Conservation (phyloP, 148 eudicot genomes). For the Gaultheria prostrata region DNA sequence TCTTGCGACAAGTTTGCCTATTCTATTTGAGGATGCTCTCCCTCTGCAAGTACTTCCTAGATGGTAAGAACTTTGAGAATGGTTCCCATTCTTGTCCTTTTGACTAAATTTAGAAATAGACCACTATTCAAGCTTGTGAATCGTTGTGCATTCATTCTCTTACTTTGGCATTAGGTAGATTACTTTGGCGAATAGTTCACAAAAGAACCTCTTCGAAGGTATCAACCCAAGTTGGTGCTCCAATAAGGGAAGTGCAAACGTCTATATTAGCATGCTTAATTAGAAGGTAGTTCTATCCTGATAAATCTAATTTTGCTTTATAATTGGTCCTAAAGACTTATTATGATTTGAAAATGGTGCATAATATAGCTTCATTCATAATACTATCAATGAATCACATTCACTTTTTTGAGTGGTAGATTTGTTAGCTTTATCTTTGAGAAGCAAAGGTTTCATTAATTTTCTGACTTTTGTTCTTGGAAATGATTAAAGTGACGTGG, state of each 20-base stretch:
- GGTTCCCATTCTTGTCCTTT: not conserved
- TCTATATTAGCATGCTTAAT: not conserved
- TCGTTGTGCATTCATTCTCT: too few relatives aligned
- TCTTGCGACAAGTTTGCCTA: conserved; percentile 5
- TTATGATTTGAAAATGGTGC: too few relatives aligned
- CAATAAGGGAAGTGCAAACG: not conserved
- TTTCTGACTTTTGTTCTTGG: not conserved
- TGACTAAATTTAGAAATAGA: not conserved
- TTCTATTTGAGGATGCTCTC: not conserved
- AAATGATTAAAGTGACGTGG: too few relatives aligned
- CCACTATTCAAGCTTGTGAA: not conserved
- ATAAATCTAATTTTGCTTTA: too few relatives aligned
- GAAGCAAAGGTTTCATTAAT: not conserved
- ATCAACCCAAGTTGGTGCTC: not conserved
- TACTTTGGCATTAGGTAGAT: not conserved
- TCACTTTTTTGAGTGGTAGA: not conserved
- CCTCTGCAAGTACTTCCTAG: not conserved
- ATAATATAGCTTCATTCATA: too few relatives aligned
- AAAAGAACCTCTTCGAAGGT: not conserved
- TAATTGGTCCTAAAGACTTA: too few relatives aligned
- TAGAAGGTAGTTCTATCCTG: too few relatives aligned
- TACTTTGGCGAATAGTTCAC: not conserved
- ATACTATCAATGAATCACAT: not conserved
- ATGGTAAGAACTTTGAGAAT: not conserved
- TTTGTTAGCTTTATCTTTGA: not conserved